Percentiles rank a stretch among this genome's conserved stretches.
Conservation (phyloP, 352 stramenopile species). For the Phytophthora rubi region DNA sequence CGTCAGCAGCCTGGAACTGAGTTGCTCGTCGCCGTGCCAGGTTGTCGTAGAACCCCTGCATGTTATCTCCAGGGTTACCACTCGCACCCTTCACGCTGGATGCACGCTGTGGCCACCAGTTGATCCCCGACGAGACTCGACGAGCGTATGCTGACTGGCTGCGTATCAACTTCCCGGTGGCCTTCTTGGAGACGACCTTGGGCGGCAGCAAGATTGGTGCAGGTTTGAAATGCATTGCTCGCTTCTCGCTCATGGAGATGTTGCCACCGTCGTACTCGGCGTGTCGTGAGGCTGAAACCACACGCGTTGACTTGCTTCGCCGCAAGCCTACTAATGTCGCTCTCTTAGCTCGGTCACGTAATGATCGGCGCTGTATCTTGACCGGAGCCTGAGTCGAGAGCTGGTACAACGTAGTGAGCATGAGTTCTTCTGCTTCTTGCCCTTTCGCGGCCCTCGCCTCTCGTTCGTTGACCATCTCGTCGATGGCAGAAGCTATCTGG, state of each 20-base stretch:
- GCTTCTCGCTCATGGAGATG: conserved; percentile 36
- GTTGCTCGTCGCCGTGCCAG: conserved; percentile 24
- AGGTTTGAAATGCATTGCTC: conserved; percentile 19
- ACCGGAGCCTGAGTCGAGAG: conserved; percentile 29
- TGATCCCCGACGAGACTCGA: conserved; percentile 31
- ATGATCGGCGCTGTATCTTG: conserved; percentile 17
- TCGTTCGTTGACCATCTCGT: conserved; percentile 55
- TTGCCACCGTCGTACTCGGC: conserved; percentile 30
- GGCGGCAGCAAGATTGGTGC: conserved; percentile 17
- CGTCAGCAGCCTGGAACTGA: neutral
- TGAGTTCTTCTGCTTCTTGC: conserved; percentile 43
- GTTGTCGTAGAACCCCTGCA: conserved; percentile 52
- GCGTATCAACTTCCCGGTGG: conserved; percentile 30
- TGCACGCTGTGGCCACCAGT: conserved; percentile 17
- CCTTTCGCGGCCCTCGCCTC: conserved; percentile 12
- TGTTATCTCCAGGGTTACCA: conserved; percentile 11
- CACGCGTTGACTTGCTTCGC: conserved; percentile 36
- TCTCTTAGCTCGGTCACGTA: conserved; percentile 21
- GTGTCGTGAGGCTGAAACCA: conserved; percentile 26
- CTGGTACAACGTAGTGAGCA: conserved; percentile 64
- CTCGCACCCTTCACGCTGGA: conserved; percentile 9
- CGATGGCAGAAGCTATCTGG: conserved; percentile 48
- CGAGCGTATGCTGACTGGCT: conserved; percentile 56
- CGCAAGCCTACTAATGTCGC: conserved; percentile 4
- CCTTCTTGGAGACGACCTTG: conserved; percentile 5